Evolutionary conservation across 768 basidiomycete species (phyloP).

Genomic region (Tulasnella sp.): DNA sequence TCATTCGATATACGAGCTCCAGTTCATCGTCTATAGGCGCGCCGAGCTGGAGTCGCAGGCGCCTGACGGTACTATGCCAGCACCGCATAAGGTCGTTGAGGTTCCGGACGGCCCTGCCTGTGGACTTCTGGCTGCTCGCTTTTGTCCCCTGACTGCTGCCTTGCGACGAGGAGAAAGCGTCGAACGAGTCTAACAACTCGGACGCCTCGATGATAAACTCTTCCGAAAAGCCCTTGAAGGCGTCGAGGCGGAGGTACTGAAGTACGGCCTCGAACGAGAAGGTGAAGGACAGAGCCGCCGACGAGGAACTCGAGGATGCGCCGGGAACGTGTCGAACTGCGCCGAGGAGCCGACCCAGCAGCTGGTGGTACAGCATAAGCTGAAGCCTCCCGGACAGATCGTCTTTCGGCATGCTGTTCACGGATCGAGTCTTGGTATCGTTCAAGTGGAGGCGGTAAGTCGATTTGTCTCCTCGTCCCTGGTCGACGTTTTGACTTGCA

Average conservation of each 20-base stretch:
- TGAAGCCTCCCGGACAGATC: constrained; percentile 24
- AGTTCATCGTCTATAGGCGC: constrained; percentile 1
- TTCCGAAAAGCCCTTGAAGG: not conserved
- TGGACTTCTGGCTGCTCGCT: not conserved
- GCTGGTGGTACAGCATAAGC: constrained; percentile 29
- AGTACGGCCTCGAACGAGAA: not conserved
- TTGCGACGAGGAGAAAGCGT: not conserved
- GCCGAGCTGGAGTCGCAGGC: not conserved
- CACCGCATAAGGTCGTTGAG: not conserved
- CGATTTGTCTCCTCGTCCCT: not conserved
- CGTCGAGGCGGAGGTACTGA: not conserved
- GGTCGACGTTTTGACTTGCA: not conserved
- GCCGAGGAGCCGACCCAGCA: constrained; percentile 21
- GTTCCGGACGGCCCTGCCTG: not conserved
- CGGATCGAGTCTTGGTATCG: constrained; percentile 27
- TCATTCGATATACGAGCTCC: constrained; percentile 7
- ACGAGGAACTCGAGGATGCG: not conserved
- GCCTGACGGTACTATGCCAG: not conserved
- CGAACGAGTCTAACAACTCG: not conserved
- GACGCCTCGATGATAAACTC: not conserved
- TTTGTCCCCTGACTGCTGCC: not conserved
- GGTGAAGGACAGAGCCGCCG: not conserved
- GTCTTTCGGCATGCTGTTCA: constrained; percentile 24
- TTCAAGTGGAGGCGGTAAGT: constrained; percentile 25
- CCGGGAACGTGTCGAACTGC: not conserved